Conservation (phyloP, 2,329 filamentous ascomycete genomes). For the Monosporascus sp. region DNA sequence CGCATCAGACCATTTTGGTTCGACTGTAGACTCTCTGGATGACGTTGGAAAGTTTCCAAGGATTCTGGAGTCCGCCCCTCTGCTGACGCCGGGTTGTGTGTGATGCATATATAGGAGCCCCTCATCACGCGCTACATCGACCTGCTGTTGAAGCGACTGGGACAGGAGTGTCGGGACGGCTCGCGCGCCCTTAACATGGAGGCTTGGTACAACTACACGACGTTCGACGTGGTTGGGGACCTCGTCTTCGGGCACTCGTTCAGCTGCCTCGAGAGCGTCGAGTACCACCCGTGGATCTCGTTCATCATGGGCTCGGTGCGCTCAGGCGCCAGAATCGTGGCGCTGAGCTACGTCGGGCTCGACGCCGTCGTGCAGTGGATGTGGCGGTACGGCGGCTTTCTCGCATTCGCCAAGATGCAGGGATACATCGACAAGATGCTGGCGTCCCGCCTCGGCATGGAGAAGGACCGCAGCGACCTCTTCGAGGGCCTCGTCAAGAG, state of each 20-base stretch:
- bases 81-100: too few relatives aligned
- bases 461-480: conserved; percentile 19
- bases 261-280: conserved; percentile 26
- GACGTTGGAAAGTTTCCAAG: too few relatives aligned
- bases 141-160: conserved; percentile 32
- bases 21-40: too few relatives aligned
- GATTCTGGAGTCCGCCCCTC: too few relatives aligned
- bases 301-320: conserved; percentile 25
- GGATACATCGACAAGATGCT: conserved; percentile 18
- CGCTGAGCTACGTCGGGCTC: conserved; percentile 17
- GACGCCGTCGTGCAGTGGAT: conserved; percentile 14
- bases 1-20: too few relatives aligned
- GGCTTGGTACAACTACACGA: conserved; percentile 32
- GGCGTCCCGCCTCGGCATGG: conserved; percentile 1
- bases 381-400: conserved; percentile 5
- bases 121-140: conserved; percentile 34
- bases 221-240: conserved; percentile 23
- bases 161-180: conserved; percentile 13
- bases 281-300: conserved; percentile 24
- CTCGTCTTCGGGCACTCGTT: conserved; percentile 39
- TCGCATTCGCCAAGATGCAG: conserved; percentile 7
- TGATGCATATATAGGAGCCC: conserved; percentile 8
- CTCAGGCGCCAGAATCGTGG: conserved; percentile 14
- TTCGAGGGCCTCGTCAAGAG: conserved; percentile 26
- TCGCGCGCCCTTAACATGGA: conserved; percentile 23